Percentiles rank a stretch among this genome's conserved stretches.
Conservation (phyloP, 306 rosid genomes). For the Gastrolobium bilobum region DNA sequence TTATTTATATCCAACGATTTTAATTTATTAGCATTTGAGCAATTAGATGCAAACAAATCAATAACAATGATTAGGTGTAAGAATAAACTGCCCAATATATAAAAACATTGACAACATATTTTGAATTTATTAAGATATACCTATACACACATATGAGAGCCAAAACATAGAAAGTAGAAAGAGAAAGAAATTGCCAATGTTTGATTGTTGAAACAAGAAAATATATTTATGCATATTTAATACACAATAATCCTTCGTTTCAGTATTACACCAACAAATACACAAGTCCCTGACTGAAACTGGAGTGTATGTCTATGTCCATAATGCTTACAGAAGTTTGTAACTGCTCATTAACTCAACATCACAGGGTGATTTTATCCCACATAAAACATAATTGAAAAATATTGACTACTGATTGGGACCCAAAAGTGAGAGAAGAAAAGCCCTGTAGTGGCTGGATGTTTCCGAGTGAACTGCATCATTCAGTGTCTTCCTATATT, state of each 20-base stretch:
- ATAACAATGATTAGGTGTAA: too few species aligned
- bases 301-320: neutral
- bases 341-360: neutral
- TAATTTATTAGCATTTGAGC: too few species aligned
- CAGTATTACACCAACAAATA: neutral
- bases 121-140: too few species aligned
- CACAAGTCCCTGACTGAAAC: neutral
- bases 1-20: too few species aligned
- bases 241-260: neutral
- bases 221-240: neutral
- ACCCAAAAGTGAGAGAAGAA: slow-evolving; percentile 76
- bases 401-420: slow-evolving; percentile 53
- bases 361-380: neutral
- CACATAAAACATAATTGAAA: slow-evolving; percentile 25
- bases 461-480: slow-evolving; percentile 83
- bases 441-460: slow-evolving; percentile 68
- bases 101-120: too few species aligned
- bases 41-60: too few species aligned
- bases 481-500: slow-evolving; percentile 62
- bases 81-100: too few species aligned
- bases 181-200: neutral
- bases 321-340: neutral
- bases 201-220: neutral
- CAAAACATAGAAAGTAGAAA: neutral
- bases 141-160: neutral